These are phyloP conservation scores for Coniochaeta sp. DNA, from an alignment of 2,329 filamentous ascomycete species.

Conservation along the genomic window DNA sequence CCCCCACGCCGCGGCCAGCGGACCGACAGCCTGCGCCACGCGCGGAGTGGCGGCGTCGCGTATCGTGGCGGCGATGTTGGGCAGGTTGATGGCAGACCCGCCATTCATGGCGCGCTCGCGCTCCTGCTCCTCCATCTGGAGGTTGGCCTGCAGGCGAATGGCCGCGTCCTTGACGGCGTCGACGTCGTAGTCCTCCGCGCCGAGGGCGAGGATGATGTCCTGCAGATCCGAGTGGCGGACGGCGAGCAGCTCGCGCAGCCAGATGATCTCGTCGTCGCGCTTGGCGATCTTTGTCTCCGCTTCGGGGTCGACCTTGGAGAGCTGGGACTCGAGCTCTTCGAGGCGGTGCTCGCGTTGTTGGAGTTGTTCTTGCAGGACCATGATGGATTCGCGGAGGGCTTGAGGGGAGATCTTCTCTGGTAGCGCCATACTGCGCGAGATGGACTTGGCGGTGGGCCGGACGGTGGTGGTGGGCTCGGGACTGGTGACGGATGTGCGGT, in stretches of 20 bases:
- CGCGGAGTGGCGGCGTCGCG: constrained; percentile 73
- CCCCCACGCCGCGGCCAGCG: constrained; percentile 84
- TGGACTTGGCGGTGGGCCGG: constrained; percentile 19
- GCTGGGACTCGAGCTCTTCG: constrained; percentile 72
- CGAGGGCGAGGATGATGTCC: constrained; percentile 79
- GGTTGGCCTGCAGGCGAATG: constrained; percentile 85
- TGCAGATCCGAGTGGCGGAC: constrained; percentile 87
- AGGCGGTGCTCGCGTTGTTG: constrained; percentile 89
- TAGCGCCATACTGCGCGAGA: constrained; percentile 38
- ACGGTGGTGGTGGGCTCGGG: constrained; percentile 21
- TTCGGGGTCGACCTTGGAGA: constrained; percentile 65
- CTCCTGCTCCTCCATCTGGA: constrained; percentile 98
- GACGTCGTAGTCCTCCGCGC: constrained; percentile 67
- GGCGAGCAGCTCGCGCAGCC: constrained; percentile 87
- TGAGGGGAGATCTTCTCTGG: constrained; percentile 91
- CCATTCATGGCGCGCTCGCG: constrained; percentile 76
- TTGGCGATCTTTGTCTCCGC: constrained; percentile 79
- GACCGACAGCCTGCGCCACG: constrained; percentile 74
- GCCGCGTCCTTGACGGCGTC: constrained; percentile 80
- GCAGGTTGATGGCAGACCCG: constrained; percentile 59
- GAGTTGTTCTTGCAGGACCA: constrained; percentile 92
- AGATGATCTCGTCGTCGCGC: constrained; percentile 87
- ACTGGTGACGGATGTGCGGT: constrained; percentile 28
- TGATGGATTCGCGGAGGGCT: constrained; percentile 89
- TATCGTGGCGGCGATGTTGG: constrained; percentile 70